phyloP scores from a whole-genome alignment of 331 rosid species.

The Arachis monticola region DNA sequence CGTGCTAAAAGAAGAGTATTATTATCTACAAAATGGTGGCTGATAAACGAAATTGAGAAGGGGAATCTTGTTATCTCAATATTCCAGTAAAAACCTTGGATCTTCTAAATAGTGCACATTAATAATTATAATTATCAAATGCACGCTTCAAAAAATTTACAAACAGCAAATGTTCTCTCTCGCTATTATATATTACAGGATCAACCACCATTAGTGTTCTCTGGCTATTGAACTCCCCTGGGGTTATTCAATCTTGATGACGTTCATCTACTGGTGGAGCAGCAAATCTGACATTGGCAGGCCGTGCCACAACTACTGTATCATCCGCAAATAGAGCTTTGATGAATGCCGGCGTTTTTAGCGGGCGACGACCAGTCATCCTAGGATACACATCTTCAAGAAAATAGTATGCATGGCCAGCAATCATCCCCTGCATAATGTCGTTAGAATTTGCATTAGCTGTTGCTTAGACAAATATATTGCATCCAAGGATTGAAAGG shows the following conservation, averaged over 20 bases:
- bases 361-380: slow-evolving; percentile 92
- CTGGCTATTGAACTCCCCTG: slow-evolving; percentile 17
- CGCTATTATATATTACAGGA: slow-evolving; percentile 55
- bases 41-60: slow-evolving; percentile 2
- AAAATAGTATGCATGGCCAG: slow-evolving; percentile 97
- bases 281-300: slow-evolving; percentile 83
- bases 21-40: slow-evolving; percentile 33
- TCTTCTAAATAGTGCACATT: slow-evolving; percentile 18
- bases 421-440: slow-evolving; percentile 87
- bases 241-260: slow-evolving; percentile 62
- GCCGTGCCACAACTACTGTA: slow-evolving; percentile 78
- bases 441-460: slow-evolving; percentile 18
- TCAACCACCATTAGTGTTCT: slow-evolving; percentile 34
- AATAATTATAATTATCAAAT: slow-evolving; percentile 41
- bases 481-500: not conserved
- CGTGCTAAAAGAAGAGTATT: not conserved
- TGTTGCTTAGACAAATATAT: slow-evolving; percentile 7
- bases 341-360: slow-evolving; percentile 84
- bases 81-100: slow-evolving; percentile 36
- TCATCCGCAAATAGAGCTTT: slow-evolving; percentile 89
- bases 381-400: slow-evolving; percentile 92
- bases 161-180: not conserved
- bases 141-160: slow-evolving; percentile 12
- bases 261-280: slow-evolving; percentile 67
- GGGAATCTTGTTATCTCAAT: slow-evolving; percentile 19